These are phyloP conservation scores for Boletus tylopilopsis DNA, from an alignment of 768 basidiomycete species.

Conservation along the genomic window DNA sequence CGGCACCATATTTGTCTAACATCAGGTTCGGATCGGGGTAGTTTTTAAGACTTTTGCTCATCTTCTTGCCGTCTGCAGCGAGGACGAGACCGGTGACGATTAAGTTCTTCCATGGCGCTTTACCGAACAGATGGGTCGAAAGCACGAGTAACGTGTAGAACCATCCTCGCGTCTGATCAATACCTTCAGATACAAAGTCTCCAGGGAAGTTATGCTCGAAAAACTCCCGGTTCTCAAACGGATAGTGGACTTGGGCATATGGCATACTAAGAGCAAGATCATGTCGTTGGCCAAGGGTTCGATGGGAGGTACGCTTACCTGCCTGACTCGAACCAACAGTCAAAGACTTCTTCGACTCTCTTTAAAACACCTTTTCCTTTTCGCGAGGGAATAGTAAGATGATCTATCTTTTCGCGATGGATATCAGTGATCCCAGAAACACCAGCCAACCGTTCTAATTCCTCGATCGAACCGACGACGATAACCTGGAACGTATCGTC, in stretches of 20 bases:
- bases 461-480: slow-evolving; percentile 81
- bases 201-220: slow-evolving; percentile 89
- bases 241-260: slow-evolving; percentile 95
- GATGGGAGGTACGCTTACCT: slow-evolving; percentile 48
- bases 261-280: slow-evolving; percentile 72
- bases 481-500: slow-evolving; percentile 51
- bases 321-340: slow-evolving; percentile 99
- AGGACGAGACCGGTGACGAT: slow-evolving; percentile 95
- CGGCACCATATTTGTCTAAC: slow-evolving; percentile 90
- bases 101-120: slow-evolving; percentile 96
- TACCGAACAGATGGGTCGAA: slow-evolving; percentile 91
- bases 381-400: slow-evolving; percentile 92
- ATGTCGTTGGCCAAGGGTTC: neutral
- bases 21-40: slow-evolving; percentile 94
- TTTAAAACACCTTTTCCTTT: slow-evolving; percentile 81
- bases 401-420: slow-evolving; percentile 92
- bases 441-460: slow-evolving; percentile 85
- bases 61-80: slow-evolving; percentile 97
- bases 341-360: slow-evolving; percentile 97
- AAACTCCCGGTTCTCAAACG: slow-evolving; percentile 91
- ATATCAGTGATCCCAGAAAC: slow-evolving; percentile 81
- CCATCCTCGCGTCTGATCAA: slow-evolving; percentile 99
- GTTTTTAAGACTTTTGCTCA: slow-evolving; percentile 97
- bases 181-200: slow-evolving; percentile 96
- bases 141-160: slow-evolving; percentile 98